phyloP scores from a whole-genome alignment of 2,329 filamentous ascomycete species.

The Fusarium nelsonii region DNA sequence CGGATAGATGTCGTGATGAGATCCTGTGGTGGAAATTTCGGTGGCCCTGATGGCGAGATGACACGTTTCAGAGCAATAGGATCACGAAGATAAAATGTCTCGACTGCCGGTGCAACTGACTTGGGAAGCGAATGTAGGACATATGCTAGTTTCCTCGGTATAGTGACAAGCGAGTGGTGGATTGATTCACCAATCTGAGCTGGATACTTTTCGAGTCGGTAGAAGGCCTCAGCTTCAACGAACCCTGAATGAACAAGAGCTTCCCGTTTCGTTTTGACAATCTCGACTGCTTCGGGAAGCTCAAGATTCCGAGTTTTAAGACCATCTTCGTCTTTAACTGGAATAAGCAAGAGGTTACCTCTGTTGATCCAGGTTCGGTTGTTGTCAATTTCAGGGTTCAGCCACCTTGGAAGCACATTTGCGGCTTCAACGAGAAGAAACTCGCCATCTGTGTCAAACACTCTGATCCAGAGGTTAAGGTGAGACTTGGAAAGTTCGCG shows the following conservation, averaged over 20 bases:
- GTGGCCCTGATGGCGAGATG: slow-evolving; percentile 63
- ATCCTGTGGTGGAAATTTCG: slow-evolving; percentile 80
- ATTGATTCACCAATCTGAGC: slow-evolving; percentile 77
- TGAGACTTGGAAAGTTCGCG: slow-evolving; percentile 82
- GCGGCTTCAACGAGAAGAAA: slow-evolving; percentile 96
- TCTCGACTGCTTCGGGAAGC: slow-evolving; percentile 72
- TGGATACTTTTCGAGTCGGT: slow-evolving; percentile 87
- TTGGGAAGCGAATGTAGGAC: slow-evolving; percentile 81
- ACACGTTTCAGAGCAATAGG: slow-evolving; percentile 79
- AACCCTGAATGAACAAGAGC: slow-evolving; percentile 77
- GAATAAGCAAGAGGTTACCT: slow-evolving; percentile 80
- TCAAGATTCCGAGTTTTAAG: slow-evolving; percentile 63
- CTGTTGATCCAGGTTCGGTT: slow-evolving; percentile 91
- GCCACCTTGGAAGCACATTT: slow-evolving; percentile 86
- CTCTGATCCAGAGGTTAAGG: slow-evolving; percentile 81
- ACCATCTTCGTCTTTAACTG: slow-evolving; percentile 57
- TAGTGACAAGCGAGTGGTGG: slow-evolving; percentile 78
- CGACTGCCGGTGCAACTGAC: slow-evolving; percentile 84
- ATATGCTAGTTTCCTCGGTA: slow-evolving; percentile 86
- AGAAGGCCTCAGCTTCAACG: slow-evolving; percentile 91
- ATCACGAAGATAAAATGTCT: slow-evolving; percentile 93
- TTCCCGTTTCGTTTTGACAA: slow-evolving; percentile 68
- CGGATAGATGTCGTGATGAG: slow-evolving; percentile 82
- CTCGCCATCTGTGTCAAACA: slow-evolving; percentile 91
- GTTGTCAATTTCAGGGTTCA: slow-evolving; percentile 89